These are phyloP conservation scores for Heliosperma pusillum DNA, from an alignment of 148 eudicot species.

Conservation along the genomic window DNA sequence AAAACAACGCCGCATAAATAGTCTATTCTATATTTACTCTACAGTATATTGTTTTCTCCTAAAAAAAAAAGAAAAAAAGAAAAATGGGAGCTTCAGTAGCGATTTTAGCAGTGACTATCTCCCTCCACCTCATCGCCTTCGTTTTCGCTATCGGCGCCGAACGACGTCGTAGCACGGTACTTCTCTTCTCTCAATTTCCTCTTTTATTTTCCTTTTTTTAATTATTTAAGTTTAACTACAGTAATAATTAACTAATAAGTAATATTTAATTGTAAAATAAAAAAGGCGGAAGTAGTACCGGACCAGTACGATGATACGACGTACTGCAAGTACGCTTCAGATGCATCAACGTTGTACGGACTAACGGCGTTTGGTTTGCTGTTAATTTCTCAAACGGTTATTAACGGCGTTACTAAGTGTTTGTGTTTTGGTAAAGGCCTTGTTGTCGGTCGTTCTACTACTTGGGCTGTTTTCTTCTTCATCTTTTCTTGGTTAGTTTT, in stretches of 20 bases:
- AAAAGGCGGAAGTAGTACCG: slow-evolving; percentile 59
- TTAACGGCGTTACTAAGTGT: slow-evolving; percentile 84
- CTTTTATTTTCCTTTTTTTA: not conserved
- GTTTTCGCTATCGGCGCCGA: slow-evolving; percentile 92
- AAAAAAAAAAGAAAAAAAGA: not conserved
- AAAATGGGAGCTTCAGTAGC: slow-evolving; percentile 64
- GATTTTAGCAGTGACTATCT: slow-evolving; percentile 44
- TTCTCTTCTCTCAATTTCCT: not conserved
- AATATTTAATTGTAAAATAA: not conserved
- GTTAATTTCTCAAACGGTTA: slow-evolving; percentile 60
- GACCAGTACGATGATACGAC: slow-evolving; percentile 83
- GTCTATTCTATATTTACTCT: too few species aligned
- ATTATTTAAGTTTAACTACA: too few species aligned
- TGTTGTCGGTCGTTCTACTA: slow-evolving; percentile 46
- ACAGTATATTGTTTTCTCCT: too few species aligned
- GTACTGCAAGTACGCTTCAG: slow-evolving; percentile 70
- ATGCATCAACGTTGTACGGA: slow-evolving; percentile 89
- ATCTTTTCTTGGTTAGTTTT: slow-evolving; percentile 65
- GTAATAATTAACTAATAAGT: not conserved
- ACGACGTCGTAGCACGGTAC: slow-evolving; percentile 85
- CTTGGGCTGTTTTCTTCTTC: slow-evolving; percentile 67
- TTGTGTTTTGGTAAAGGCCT: slow-evolving; percentile 87
- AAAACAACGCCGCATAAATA: too few species aligned
- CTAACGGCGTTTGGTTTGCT: slow-evolving; percentile 75
- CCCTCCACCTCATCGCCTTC: slow-evolving; percentile 87